A percentile compares a stretch with the other conserved stretches of the same genome.
phyloP scores from a whole-genome alignment of 345 rosid species.

The Boechera divaricarpa region DNA sequence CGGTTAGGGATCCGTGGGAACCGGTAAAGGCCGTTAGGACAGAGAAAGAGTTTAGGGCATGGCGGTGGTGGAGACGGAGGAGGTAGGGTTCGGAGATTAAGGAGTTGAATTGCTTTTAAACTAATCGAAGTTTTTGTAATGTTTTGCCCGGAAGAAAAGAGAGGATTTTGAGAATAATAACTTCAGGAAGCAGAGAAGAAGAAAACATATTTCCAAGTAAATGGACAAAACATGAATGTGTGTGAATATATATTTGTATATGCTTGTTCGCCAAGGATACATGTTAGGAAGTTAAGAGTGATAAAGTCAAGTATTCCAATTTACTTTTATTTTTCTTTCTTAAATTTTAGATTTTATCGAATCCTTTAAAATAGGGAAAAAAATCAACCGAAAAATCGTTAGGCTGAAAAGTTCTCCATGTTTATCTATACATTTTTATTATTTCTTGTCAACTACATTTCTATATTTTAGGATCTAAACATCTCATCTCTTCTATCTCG shows the following conservation, averaged over 20 bases:
- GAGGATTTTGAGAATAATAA: constrained; percentile 22
- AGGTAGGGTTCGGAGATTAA: constrained; percentile 26
- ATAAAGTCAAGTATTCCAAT: constrained; percentile 8
- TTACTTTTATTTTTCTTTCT: background rate
- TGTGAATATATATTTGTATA: background rate
- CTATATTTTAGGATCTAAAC: too few species aligned
- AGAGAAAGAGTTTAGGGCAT: constrained; percentile 15
- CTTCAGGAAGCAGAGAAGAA: constrained; percentile 29
- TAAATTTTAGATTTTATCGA: constrained; percentile 5
- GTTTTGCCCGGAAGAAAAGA: constrained; percentile 32
- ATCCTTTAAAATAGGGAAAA: background rate
- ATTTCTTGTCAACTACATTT: too few species aligned
- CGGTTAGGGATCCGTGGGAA: background rate
- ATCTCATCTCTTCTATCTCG: too few species aligned
- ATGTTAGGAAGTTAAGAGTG: background rate
- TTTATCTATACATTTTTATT: too few species aligned
- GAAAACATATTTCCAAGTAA: constrained; percentile 23
- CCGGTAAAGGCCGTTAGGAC: constrained; percentile 16
- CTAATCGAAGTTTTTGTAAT: constrained; percentile 23
- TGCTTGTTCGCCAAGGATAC: constrained; percentile 12
- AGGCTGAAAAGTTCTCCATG: too few species aligned
- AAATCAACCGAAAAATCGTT: too few species aligned
- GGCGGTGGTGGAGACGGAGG: constrained; percentile 17
- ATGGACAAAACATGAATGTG: background rate
- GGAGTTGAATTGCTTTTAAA: constrained; percentile 36